phyloP scores from a whole-genome alignment of 1,139 yeast species.

The Arxiozyma bovina region DNA sequence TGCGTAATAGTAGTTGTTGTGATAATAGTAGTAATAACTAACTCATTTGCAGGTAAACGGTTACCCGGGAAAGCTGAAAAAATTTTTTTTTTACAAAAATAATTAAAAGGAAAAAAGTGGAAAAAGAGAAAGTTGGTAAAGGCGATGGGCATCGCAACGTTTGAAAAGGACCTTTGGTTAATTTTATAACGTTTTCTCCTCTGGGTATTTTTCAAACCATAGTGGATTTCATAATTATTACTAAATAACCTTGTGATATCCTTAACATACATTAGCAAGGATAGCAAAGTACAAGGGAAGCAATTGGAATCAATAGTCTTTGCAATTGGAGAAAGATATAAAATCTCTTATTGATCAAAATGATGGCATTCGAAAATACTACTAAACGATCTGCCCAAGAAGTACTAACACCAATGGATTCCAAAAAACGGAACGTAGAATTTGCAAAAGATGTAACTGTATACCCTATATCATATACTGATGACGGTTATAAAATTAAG shows the following conservation, averaged over 20 bases:
- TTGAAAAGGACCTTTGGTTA: not conserved
- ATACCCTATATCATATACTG: slow-evolving; percentile 9
- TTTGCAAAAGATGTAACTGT: slow-evolving; percentile 23
- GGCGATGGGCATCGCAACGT: slow-evolving; percentile 1
- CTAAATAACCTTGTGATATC: no score
- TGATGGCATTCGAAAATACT: slow-evolving; percentile 30
- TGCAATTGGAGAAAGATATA: not conserved
- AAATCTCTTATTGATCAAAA: slow-evolving; percentile 5
- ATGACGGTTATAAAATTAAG: slow-evolving; percentile 5
- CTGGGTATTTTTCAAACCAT: no score
- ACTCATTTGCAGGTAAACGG: no score
- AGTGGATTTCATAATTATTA: no score
- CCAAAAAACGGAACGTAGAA: slow-evolving; percentile 29
- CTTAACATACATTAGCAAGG: not conserved
- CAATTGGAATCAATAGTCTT: not conserved
- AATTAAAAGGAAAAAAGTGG: not conserved
- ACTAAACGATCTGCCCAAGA: slow-evolving; percentile 22
- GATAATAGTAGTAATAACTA: not conserved
- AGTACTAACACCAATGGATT: slow-evolving; percentile 12
- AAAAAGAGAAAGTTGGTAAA: not conserved
- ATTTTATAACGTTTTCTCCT: not conserved
- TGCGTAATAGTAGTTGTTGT: not conserved
- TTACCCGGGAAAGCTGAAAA: slow-evolving; percentile 3
- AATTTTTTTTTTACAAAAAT: not conserved
- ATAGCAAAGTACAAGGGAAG: not conserved